These are phyloP conservation scores for Aspergillus glaucus DNA, from an alignment of 2,329 filamentous ascomycete species.

Conservation along the genomic window DNA sequence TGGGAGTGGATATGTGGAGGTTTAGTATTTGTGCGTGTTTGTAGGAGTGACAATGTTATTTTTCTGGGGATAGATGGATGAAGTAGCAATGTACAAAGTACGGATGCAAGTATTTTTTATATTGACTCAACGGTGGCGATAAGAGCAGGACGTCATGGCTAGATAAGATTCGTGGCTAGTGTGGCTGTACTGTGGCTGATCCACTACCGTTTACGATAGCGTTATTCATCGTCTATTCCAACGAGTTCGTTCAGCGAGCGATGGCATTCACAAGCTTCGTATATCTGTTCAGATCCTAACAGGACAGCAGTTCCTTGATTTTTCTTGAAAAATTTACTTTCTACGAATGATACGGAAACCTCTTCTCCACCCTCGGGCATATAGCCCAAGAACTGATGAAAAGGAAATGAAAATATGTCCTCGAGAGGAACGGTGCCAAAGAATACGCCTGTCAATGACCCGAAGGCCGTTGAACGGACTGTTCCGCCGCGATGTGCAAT, in stretches of 20 bases:
- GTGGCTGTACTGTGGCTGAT: background rate
- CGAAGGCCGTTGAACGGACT: constrained; percentile 24
- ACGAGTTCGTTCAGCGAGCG: too few species aligned
- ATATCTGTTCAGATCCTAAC: too few species aligned
- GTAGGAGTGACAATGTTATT: background rate
- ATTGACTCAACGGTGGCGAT: background rate
- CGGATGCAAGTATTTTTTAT: background rate
- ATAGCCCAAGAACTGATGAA: constrained; percentile 27
- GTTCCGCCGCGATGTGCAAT: constrained; percentile 54
- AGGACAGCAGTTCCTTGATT: too few species aligned
- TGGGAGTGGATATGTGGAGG: background rate
- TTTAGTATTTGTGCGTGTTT: background rate
- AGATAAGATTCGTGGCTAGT: background rate
- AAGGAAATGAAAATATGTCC: constrained; percentile 14
- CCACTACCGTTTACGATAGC: background rate
- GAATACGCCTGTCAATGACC: constrained; percentile 37
- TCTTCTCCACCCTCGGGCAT: constrained; percentile 30
- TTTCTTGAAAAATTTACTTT: too few species aligned
- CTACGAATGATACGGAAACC: constrained; percentile 1
- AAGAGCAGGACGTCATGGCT: background rate
- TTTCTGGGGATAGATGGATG: background rate
- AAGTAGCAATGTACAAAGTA: background rate
- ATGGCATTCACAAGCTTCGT: too few species aligned
- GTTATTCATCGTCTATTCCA: background rate
- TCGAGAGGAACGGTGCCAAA: constrained; percentile 29